Base-by-base conservation (phyloP, 2,329 filamentous ascomycete species). In the Plenodomus biglobosus region DNA sequence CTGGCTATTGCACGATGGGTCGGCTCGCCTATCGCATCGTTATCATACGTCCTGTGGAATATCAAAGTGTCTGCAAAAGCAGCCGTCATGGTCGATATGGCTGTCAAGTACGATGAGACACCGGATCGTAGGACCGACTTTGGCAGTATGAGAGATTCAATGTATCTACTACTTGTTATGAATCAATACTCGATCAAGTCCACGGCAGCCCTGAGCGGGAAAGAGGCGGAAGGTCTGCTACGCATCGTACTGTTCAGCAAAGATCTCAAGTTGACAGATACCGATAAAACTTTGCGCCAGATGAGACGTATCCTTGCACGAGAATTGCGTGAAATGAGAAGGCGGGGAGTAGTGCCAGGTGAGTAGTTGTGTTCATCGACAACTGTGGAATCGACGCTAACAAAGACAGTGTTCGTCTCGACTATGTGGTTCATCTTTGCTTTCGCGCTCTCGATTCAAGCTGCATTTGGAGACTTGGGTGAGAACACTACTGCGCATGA, bases 111-210 rank as follows among this genome's bases (percentile, higher is more conserved):
- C 40, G 56, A 68, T 16, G 50, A 61, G 3, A 55, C 64, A 22
- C 62, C 61, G 1, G 56, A 58, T 15, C 55, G 61, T 15, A 50
- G 63, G 13, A 67, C 61, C 13, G 58, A 74, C 15, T 75, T 72
- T 49, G 62, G 56, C 5, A 67, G 67, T 17, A 70, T 75, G 43
- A 54, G 74, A 32, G 76, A 78, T 48, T 75, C 74, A 0, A 70
- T 77, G 56, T 77, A 73, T 43, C 65, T 78, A 15, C 62, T 78
- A 16, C 66, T 71, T 40, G 71, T 70, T 5, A 73, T 77, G 66
- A 77, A 76, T 38, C 75, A 78, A 53, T 78, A 75, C 49, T 73
- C 64, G 3, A 66, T 75, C 44, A 70, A 70, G 34, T 58, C 59
- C 17, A 65, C 59, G 24, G 52, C 51, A 4, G 55, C 52, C 8